A percentile compares a stretch with the other conserved stretches of the same genome.
phyloP scores from a whole-genome alignment of 208 protist species.

The Angomonas deanei region DNA sequence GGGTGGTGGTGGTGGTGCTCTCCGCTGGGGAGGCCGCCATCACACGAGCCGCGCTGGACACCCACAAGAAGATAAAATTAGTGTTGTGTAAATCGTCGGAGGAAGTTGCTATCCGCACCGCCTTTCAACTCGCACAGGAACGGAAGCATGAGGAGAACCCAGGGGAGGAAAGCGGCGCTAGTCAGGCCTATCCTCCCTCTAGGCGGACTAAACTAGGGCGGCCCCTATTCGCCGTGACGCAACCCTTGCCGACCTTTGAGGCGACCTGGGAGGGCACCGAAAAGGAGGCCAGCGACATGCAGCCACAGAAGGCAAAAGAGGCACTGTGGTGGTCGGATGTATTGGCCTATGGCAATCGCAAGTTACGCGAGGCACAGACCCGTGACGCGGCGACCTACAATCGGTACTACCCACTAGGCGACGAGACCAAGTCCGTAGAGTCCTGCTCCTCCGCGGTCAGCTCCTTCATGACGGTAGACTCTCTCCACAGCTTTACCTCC shows the following conservation, averaged over 20 bases:
- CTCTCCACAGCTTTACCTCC: neutral
- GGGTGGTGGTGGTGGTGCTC: slow-evolving; percentile 36
- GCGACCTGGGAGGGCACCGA: neutral
- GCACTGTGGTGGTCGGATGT: slow-evolving; percentile 61
- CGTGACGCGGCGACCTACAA: neutral
- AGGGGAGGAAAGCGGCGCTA: too few relatives aligned
- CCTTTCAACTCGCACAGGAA: neutral
- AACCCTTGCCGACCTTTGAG: neutral
- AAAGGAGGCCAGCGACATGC: neutral
- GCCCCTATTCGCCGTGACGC: neutral
- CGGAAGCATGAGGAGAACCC: neutral
- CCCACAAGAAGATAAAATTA: slow-evolving; percentile 17
- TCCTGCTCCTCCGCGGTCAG: neutral
- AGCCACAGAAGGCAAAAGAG: slow-evolving; percentile 21
- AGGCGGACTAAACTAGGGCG: neutral
- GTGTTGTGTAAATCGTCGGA: slow-evolving; percentile 47
- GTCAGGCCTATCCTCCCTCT: too few relatives aligned
- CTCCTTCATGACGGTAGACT: neutral
- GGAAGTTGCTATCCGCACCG: slow-evolving; percentile 9
- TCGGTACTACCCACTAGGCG: too few relatives aligned
- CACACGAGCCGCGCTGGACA: slow-evolving; percentile 21
- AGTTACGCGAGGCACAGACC: neutral
- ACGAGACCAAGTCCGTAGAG: neutral
- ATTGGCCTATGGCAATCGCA: slow-evolving; percentile 23
- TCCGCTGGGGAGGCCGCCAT: slow-evolving; percentile 23